Base-by-base conservation (phyloP, 805 yeast genomes). In the Suhomyces sp. region DNA sequence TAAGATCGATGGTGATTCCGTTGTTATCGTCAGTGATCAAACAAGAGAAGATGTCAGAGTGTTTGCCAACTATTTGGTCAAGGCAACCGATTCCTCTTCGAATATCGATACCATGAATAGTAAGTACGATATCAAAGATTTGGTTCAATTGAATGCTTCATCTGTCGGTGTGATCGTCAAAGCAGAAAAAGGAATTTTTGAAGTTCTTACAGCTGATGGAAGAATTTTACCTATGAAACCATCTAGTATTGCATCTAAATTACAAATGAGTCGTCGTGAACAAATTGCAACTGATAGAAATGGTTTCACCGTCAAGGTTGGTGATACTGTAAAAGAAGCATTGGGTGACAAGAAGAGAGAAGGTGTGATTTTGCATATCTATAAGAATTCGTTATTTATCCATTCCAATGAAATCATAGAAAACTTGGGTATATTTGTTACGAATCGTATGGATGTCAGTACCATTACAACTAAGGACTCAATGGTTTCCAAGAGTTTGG, bases 391-490 rank as follows among this genome's bases (percentile, higher is more conserved):
- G 32, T 73, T 93, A 41, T 93, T 91, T 58, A 68, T 90, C 31
- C 83, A 87, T 56, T 82, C 93, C 36, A 83, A 85, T 48, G 82
- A 83, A 32, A 76, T 84, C 31, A 58, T 76, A 20, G 97, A 88
- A 57, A 88, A 93, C 57, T 76, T 88, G 33, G 98, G 98, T 63
- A 88, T 93, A 11, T 90, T 91, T 61, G 95, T 85, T 22, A 80
- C 82, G 19, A 79, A 79, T 46, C 76, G 88, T 15, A 66, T 77
- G 53, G 82, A 83, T 51, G 87, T 91, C 25, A 80, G 81, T 46
- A 87, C 96, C 5, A 77, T 88, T 33, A 80, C 95, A 7, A 84
- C 95, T 13, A 88, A 88, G 61, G 88, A 85, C 40, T 82, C 84
- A 35, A 66, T 83, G 47, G 60, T 70, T 13, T 72, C 79, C n/a